These are phyloP conservation scores for Pulicaria dysenterica DNA, from an alignment of 129 eudicot genomes.

Conservation along the genomic window DNA sequence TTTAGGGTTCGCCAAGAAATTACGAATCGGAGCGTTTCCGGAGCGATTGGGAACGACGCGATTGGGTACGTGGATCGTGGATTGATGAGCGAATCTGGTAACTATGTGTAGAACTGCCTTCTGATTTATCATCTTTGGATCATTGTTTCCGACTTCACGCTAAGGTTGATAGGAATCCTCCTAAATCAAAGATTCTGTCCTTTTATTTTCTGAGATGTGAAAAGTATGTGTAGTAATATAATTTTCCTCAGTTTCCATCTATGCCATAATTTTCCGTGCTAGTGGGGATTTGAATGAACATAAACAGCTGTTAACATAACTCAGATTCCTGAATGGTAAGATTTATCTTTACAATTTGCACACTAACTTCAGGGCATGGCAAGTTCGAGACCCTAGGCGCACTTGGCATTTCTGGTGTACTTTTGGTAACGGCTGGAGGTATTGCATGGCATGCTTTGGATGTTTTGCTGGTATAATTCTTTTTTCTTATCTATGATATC, in stretches of 20 bases:
- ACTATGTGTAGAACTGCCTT: too few species aligned
- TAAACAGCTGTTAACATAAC: slow-evolving; percentile 8
- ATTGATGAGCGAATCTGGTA: too few species aligned
- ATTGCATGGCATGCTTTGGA: slow-evolving; percentile 96
- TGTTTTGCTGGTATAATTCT: slow-evolving; percentile 61
- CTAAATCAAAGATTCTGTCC: too few species aligned
- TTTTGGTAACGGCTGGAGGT: slow-evolving; percentile 85
- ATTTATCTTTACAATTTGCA: slow-evolving; percentile 8
- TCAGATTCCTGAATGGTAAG: not conserved
- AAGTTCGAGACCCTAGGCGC: slow-evolving; percentile 97
- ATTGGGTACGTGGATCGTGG: too few species aligned
- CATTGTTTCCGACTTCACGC: too few species aligned
- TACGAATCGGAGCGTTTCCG: too few species aligned
- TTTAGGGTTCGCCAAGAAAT: too few species aligned
- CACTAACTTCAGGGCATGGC: slow-evolving; percentile 80
- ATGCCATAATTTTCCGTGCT: slow-evolving; percentile 19
- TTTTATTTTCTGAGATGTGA: too few species aligned
- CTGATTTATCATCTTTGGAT: too few species aligned
- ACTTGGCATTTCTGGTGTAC: slow-evolving; percentile 87
- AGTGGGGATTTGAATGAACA: slow-evolving; percentile 25
- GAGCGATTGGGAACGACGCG: too few species aligned
- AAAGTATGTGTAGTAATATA: not conserved
- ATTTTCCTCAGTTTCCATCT: not conserved
- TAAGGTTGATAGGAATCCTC: too few species aligned
- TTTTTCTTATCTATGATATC: not conserved